Base-by-base conservation (phyloP, 2,329 filamentous ascomycete genomes). In the Tolypocladium ovalisporum region DNA sequence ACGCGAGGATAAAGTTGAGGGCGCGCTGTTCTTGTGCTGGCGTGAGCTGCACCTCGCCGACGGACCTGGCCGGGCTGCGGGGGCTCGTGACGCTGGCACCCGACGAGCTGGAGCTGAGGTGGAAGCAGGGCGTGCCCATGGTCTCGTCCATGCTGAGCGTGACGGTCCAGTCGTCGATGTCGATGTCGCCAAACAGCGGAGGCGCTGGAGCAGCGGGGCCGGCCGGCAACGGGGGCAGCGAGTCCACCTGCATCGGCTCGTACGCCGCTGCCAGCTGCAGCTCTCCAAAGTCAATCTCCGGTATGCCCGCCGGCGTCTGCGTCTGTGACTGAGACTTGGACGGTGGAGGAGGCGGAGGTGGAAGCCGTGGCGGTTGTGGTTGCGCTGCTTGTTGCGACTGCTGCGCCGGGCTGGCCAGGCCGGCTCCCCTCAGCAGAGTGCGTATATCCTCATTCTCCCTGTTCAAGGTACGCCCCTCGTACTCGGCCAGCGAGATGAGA, bases 1-100 rank as follows among this genome's bases (percentile, higher is more conserved):
- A 81, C 79, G 76, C 74, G 27, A 82, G 69, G 57, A 82, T 79
- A 56, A 82, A 80, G 66, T 82, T 81, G 61, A 82, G 73, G 22
- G 72, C 77, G 49, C 70, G 68, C 47, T 76, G 73, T 36, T 75
- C 77, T 62, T 80, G 72, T 4, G 68, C 66, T 1, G 67, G 65
- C 6, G 68, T 72, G 58, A 72, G 66, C 52, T 66, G 67, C 15
- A 64, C 36, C 59, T 59, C 66, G 57, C 57, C 55, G 37, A 57
- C 59, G n/a, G 64, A 57, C 40, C 55, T 36, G 8, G 59, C 56
- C 10, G 66, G 62, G 56, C 62, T 63, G 5, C 59, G 57, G 19
- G 52, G 34, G 27, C 63, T 63, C 39, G 56, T 61, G 39, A 61
- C 56, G 56, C 63, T 64, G 52, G 58, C 55, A 27, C 52, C 56